These are phyloP conservation scores for Gelatoporia subvermispora DNA, from an alignment of 768 basidiomycete species.

Conservation along the genomic window DNA sequence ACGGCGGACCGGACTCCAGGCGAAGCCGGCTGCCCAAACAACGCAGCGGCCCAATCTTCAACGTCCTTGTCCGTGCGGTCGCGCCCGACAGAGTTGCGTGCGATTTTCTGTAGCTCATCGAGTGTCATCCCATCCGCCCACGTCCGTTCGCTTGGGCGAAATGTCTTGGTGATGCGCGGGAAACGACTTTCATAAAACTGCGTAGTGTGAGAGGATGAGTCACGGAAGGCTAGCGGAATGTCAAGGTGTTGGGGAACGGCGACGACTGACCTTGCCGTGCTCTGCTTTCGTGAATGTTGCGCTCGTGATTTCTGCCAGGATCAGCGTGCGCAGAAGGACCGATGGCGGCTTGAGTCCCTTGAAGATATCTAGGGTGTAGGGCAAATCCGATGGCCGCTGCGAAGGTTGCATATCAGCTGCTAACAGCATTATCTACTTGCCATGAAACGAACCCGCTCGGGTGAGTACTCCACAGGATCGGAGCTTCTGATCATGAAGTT, in stretches of 20 bases:
- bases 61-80: slow-evolving; percentile 47
- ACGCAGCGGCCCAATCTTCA: slow-evolving; percentile 37
- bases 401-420: slow-evolving; percentile 7
- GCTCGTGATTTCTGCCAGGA: slow-evolving; percentile 72
- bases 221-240: neutral
- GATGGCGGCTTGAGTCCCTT: slow-evolving; percentile 46
- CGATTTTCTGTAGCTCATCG: slow-evolving; percentile 48
- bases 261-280: slow-evolving; percentile 41
- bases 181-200: slow-evolving; percentile 87
- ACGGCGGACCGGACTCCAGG: slow-evolving; percentile 32
- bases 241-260: neutral
- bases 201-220: neutral
- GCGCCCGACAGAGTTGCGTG: slow-evolving; percentile 48
- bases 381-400: slow-evolving; percentile 24
- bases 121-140: slow-evolving; percentile 56
- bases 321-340: slow-evolving; percentile 53
- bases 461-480: slow-evolving; percentile 29
- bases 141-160: slow-evolving; percentile 54
- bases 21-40: slow-evolving; percentile 38
- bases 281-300: slow-evolving; percentile 79
- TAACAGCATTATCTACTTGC: neutral
- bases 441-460: slow-evolving; percentile 17
- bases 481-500: slow-evolving; percentile 61
- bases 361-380: slow-evolving; percentile 52
- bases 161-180: slow-evolving; percentile 71